Conservation (phyloP, 148 eudicot species). For the Cornus kousa region DNA sequence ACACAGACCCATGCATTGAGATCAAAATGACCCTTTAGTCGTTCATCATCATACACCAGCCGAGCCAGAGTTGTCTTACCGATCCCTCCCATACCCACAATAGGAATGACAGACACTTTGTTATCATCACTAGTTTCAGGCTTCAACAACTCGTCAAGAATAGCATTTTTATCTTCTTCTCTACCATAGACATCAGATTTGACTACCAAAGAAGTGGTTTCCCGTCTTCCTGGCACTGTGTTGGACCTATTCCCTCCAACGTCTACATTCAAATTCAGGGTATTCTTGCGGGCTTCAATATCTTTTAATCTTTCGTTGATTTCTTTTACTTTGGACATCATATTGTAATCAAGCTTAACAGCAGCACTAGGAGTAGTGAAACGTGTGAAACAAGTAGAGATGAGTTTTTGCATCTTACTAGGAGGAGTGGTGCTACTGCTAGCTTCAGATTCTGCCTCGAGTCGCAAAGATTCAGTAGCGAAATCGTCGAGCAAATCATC, state of each 20-base stretch:
- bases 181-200: conserved; percentile 17
- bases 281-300: not conserved
- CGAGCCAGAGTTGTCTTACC: conserved; percentile 30
- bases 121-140: not conserved
- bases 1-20: conserved; percentile 18
- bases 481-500: conserved; percentile 25
- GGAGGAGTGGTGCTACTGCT: not conserved
- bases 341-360: not conserved
- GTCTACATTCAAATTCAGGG: not conserved
- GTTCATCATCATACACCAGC: conserved; percentile 12
- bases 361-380: not conserved
- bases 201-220: conserved; percentile 14
- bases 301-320: conserved; percentile 17
- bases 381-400: not conserved
- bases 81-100: conserved; percentile 29
- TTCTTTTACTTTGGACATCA: conserved; percentile 3
- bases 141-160: conserved; percentile 5
- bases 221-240: not conserved
- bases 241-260: not conserved
- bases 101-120: conserved; percentile 16
- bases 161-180: conserved; percentile 13
- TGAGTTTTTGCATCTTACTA: not conserved
- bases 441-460: not conserved
- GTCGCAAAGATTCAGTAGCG: conserved; percentile 12
- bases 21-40: not conserved